Conservation (phyloP, 2,329 filamentous ascomycete genomes). For the Beauveria sp. region DNA sequence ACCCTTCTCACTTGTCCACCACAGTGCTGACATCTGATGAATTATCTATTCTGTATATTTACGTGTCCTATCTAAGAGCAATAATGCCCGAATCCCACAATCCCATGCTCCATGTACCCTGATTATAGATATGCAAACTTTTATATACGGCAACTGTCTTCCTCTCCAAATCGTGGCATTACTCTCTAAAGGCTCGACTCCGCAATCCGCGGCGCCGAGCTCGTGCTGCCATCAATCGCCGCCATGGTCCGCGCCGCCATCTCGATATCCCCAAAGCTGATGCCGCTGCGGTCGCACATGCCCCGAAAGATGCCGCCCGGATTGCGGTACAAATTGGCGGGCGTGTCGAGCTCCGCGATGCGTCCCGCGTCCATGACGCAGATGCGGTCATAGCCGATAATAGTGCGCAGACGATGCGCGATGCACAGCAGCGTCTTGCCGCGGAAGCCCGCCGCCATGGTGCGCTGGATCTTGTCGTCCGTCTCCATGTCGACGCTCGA, state of each 20-base stretch:
- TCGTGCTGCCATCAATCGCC: conserved; percentile 1
- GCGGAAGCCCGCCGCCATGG: conserved; percentile 76
- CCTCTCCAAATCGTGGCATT: neutral
- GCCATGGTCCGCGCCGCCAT: conserved; percentile 27
- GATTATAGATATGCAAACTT: neutral
- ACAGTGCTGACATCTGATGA: no score
- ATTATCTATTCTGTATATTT: no score
- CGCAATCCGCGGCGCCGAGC: neutral
- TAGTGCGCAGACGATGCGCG: conserved; percentile 84
- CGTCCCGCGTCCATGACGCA: conserved; percentile 88
- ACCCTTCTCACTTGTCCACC: no score
- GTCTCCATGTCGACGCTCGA: conserved; percentile 93
- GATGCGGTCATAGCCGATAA: conserved; percentile 90
- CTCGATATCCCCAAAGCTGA: conserved; percentile 50
- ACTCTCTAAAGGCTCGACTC: neutral
- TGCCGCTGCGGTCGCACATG: conserved; percentile 86
- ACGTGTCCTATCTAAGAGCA: no score
- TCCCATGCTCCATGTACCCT: neutral
- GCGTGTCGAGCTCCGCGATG: conserved; percentile 81
- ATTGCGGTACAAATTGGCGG: conserved; percentile 61
- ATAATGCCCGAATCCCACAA: no score
- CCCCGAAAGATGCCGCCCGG: conserved; percentile 71
- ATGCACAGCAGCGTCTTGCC: conserved; percentile 89
- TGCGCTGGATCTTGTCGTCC: conserved; percentile 87
- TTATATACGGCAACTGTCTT: neutral